Percentiles rank a stretch among this genome's conserved stretches.
Conservation (phyloP, 2,329 filamentous ascomycete genomes). For the Pseudocercospora musae region DNA sequence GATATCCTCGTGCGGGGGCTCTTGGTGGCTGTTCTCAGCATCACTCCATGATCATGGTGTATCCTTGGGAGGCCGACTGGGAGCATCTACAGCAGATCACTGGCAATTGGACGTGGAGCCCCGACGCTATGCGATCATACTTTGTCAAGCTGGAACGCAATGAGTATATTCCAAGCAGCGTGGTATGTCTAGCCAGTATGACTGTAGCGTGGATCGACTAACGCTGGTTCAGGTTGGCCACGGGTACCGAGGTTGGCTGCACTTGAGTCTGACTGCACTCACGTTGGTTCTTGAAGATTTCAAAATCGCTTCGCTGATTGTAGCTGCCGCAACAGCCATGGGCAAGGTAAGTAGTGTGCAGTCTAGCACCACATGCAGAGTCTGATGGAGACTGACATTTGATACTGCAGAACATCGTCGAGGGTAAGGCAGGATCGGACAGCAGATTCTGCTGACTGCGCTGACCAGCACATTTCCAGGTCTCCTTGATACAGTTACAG, state of each 20-base stretch:
- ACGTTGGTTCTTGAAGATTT: conserved; percentile 52
- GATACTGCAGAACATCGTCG: conserved; percentile 10
- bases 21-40: conserved; percentile 54
- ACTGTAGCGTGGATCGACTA: background rate
- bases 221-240: conserved; percentile 42
- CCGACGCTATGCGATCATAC: conserved; percentile 57
- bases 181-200: background rate
- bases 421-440: conserved; percentile 17
- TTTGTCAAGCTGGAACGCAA: conserved; percentile 53
- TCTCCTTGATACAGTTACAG: background rate
- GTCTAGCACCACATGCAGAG: background rate
- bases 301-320: conserved; percentile 52
- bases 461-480: conserved; percentile 23
- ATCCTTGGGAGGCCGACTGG: conserved; percentile 59
- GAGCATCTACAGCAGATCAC: conserved; percentile 56
- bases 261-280: conserved; percentile 50
- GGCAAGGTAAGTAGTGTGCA: no score
- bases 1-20: conserved; percentile 56
- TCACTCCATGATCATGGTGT: conserved; percentile 59
- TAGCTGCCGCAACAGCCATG: conserved; percentile 52
- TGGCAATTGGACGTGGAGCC: conserved; percentile 58
- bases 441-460: conserved; percentile 36
- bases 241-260: conserved; percentile 57
- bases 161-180: conserved; percentile 46
- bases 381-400: background rate